Evolutionary conservation across 2,329 filamentous ascomycete genomes (phyloP).

Genomic region (Grosmannia clavigera): DNA sequence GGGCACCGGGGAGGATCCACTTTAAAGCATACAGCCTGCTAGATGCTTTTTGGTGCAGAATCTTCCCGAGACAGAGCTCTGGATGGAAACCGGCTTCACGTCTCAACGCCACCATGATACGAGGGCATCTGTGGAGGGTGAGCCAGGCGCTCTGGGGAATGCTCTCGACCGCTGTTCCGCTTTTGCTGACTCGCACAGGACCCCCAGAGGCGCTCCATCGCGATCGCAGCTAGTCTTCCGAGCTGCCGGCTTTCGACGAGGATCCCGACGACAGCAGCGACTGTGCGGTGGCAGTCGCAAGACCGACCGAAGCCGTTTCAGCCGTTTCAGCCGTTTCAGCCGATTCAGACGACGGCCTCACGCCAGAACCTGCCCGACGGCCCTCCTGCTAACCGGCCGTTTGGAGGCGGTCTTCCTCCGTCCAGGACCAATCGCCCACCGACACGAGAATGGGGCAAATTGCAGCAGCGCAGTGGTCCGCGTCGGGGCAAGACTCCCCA

Average conservation of each 20-base stretch:
- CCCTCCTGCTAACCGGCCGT: neutral
- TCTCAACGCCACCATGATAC: slow-evolving; percentile 7
- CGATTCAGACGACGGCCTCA: neutral
- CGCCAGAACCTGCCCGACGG: neutral
- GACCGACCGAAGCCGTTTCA: neutral
- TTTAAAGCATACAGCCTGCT: neutral
- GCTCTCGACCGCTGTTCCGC: neutral
- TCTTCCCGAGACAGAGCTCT: neutral
- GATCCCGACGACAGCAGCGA: neutral
- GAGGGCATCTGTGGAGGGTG: slow-evolving; percentile 6
- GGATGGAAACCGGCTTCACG: neutral
- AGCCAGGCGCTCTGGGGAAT: neutral
- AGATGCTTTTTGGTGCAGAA: neutral
- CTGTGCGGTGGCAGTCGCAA: slow-evolving; percentile 3
- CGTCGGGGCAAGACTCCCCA: neutral
- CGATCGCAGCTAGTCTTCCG: neutral
- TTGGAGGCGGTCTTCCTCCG: neutral
- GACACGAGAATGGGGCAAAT: neutral
- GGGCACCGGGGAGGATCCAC: neutral
- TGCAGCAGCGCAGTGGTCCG: neutral
- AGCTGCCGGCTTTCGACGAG: neutral
- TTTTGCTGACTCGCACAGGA: slow-evolving; percentile 1
- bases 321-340: neutral
- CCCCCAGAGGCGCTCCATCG: slow-evolving; percentile 1
- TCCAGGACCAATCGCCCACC: neutral